phyloP scores from a whole-genome alignment of 208 protist species.

The Acanthamoeba lenticulata region DNA sequence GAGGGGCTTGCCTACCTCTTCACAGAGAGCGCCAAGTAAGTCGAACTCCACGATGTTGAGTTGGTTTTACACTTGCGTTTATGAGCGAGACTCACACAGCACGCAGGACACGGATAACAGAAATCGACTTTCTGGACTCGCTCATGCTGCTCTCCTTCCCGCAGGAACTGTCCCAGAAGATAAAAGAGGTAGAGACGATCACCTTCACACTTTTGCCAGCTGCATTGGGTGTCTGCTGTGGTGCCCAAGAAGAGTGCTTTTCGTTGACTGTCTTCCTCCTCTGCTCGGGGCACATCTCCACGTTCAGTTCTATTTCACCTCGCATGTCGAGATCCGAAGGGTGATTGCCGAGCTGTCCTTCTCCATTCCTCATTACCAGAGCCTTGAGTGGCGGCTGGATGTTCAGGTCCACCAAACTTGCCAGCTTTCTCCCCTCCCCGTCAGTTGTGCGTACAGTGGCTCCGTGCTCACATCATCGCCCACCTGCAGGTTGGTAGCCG shows the following conservation, averaged over 20 bases:
- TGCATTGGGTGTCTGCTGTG: neutral
- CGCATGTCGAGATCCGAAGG: conserved; percentile 27
- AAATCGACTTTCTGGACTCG: conserved; percentile 60
- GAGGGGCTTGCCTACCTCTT: conserved; percentile 46
- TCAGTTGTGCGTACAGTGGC: neutral
- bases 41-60: neutral
- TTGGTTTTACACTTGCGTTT: neutral
- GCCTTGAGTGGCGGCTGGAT: conserved; percentile 59
- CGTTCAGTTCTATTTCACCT: conserved; percentile 47
- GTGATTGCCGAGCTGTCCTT: conserved; percentile 58
- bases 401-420: neutral
- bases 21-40: conserved; percentile 31
- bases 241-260: no score
- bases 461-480: neutral
- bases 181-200: conserved; percentile 51
- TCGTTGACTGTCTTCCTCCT: neutral
- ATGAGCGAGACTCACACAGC: neutral
- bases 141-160: conserved; percentile 61
- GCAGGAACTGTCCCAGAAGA: conserved; percentile 16
- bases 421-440: neutral
- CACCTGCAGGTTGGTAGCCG: conserved; percentile 1
- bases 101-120: conserved; percentile 19
- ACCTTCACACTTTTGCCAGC: neutral
- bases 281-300: neutral
- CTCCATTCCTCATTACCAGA: conserved; percentile 59